These are phyloP conservation scores for Aegilops longissima DNA, from an alignment of 176 grass and related monocot genomes.

Conservation along the genomic window DNA sequence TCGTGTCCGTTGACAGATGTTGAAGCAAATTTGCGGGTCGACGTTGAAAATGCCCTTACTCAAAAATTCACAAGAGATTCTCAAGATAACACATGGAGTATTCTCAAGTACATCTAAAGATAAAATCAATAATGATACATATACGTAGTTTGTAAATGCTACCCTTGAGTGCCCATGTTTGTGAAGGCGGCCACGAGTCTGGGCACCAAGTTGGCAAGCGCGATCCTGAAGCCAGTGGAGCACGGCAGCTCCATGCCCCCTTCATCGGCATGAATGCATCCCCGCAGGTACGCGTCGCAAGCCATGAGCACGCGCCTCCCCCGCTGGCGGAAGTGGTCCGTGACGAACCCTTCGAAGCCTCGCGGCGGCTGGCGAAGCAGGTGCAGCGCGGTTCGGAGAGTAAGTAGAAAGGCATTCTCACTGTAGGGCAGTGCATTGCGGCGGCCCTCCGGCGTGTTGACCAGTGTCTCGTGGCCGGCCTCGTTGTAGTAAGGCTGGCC, in stretches of 20 bases:
- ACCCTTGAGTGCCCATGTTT: background rate
- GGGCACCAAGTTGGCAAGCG: background rate
- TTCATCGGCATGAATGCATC: background rate
- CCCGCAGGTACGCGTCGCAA: background rate
- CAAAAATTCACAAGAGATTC: too few relatives aligned
- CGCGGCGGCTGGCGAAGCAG: background rate
- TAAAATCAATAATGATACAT: too few relatives aligned
- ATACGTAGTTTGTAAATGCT: too few relatives aligned
- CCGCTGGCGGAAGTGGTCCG: background rate
- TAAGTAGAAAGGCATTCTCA: background rate
- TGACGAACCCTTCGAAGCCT: background rate
- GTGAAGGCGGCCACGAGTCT: background rate
- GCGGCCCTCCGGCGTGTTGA: background rate
- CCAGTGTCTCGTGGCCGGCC: background rate
- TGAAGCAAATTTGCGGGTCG: too few relatives aligned
- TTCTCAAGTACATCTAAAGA: too few relatives aligned
- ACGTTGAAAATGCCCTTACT: too few relatives aligned
- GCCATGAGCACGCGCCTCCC: background rate
- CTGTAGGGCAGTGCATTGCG: background rate
- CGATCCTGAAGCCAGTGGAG: background rate
- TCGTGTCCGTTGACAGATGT: too few relatives aligned
- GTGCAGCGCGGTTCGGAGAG: background rate
- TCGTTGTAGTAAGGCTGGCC: slow-evolving; percentile 21
- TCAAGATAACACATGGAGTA: too few relatives aligned
- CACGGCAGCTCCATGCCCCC: background rate